Evolutionary conservation across 2,329 filamentous ascomycete species (phyloP), one percentile per base, ranked within the genome.

Genomic region (Diplodia sapinea): DNA sequence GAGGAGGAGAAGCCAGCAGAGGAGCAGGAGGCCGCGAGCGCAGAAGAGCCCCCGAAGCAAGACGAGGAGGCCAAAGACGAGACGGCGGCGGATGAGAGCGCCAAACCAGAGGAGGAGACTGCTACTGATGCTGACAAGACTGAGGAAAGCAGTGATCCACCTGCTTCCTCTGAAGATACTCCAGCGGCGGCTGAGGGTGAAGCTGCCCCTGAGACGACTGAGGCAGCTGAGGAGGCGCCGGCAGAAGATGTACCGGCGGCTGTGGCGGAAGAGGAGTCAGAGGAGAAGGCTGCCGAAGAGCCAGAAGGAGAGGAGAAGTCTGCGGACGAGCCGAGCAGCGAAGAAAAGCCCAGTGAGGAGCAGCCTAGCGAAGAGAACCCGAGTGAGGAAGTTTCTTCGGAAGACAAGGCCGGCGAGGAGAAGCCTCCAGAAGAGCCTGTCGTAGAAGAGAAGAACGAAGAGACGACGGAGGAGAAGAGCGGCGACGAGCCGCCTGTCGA

Each of bases 1-100:
- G 36, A 59, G 3, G 55, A 12, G 52, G 68, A 71, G 61, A 71
- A 71, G 26, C 73, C 75, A 57, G 57, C 36, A 11, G 67, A 51
- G 20, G 68, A 40, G n/a, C 17, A 15, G 12, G 8, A 9, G 7
- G 0, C 29, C 17, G 12, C 23, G 63, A 57, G 68, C 50, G 70
- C 72, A 59, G 47, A 66, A 29, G 64, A 66, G 20, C 7, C 52
- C 7, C 40, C 52, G 20, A 38, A 29, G 33, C 40, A 33, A 5
- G 40, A 66, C 4, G 62, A 7, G 6, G 64, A 40, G 13, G 26
- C 40, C 12, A 31, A 9, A 66, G 43, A 56, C 12, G 52, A 8
- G 9, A 13, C 47, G 13, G 5, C 38, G 8, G 29, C n/a, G 2
- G 49, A 52, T 15, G 47, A 40, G 17, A 15, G 26, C 1, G 33